Evolutionary conservation across 768 basidiomycete genomes (phyloP).

Genomic region (Macrolepiota albuminosa): DNA sequence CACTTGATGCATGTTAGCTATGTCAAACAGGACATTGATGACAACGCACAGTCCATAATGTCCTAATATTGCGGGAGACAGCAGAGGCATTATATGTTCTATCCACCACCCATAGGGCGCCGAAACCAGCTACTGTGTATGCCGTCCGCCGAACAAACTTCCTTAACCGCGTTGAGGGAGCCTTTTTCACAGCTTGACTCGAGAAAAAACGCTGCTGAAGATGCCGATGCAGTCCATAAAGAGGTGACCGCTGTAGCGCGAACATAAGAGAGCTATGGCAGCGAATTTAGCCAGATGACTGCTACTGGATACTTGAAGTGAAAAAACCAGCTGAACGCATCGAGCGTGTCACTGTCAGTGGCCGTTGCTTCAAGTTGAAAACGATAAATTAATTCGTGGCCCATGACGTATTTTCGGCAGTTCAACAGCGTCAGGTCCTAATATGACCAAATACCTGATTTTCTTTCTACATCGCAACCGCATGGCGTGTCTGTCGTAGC

Average conservation of each 20-base stretch:
- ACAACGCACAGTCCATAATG: constrained; percentile 43
- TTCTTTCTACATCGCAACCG: neutral
- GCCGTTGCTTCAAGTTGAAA: neutral
- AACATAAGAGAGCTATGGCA: constrained; percentile 2
- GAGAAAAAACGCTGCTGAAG: constrained; percentile 4
- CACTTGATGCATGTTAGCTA: constrained; percentile 38
- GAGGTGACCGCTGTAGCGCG: neutral
- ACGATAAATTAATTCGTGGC: neutral
- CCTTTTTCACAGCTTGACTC: neutral
- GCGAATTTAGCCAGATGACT: neutral
- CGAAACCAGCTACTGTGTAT: constrained; percentile 35
- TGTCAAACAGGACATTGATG: neutral
- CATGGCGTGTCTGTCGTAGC: neutral
- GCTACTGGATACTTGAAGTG: neutral
- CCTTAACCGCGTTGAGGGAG: constrained; percentile 3
- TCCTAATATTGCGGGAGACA: constrained; percentile 47
- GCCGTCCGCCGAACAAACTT: constrained; percentile 27
- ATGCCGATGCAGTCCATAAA: neutral
- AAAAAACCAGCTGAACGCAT: constrained; percentile 5
- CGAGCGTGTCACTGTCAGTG: neutral
- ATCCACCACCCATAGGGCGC: constrained; percentile 41
- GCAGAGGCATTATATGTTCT: constrained; percentile 54
- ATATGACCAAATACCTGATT: neutral
- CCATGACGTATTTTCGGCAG: constrained; percentile 11
- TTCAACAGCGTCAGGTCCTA: neutral